Evolutionary conservation across 129 eudicot species (phyloP).

Genomic region (Rutidosis leptorrhynchoides): DNA sequence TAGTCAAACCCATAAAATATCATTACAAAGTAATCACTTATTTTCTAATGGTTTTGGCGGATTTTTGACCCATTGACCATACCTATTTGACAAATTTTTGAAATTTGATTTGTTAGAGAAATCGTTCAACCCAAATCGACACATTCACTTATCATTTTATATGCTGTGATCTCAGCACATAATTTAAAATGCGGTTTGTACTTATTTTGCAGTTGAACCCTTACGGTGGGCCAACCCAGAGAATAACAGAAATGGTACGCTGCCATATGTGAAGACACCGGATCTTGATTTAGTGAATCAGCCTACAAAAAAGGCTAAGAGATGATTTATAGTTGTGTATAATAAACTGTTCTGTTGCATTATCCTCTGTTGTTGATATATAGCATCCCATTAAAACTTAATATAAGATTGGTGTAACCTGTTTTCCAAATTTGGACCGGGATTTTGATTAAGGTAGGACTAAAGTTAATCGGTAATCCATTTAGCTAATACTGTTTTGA

Average conservation of each 20-base stretch:
- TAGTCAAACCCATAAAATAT: background rate
- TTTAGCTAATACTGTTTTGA: background rate
- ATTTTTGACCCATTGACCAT: slow-evolving; percentile 6
- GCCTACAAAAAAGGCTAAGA: slow-evolving; percentile 25
- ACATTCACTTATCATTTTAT: background rate
- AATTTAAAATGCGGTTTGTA: slow-evolving; percentile 1
- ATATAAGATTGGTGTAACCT: slow-evolving; percentile 1
- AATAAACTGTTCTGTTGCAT: background rate
- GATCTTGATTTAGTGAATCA: slow-evolving; percentile 11
- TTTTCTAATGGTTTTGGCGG: slow-evolving; percentile 3
- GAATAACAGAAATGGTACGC: background rate
- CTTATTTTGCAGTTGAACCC: slow-evolving; percentile 32
- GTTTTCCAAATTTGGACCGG: slow-evolving; percentile 16
- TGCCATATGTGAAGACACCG: slow-evolving; percentile 12
- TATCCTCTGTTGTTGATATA: slow-evolving; percentile 29
- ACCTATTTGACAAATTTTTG: background rate
- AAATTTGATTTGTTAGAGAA: background rate
- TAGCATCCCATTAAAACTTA: background rate
- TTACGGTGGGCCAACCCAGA: slow-evolving; percentile 32
- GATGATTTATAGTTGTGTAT: slow-evolving; percentile 16
- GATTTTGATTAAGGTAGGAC: slow-evolving; percentile 21
- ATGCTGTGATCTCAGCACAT: background rate
- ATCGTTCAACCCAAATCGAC: background rate
- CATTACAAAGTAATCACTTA: background rate
- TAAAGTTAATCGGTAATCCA: slow-evolving; percentile 1